A percentile compares a stretch with the other conserved stretches of the same genome.
Evolutionary conservation across 2,329 filamentous ascomycete genomes (phyloP).

Genomic region (Aspergillus pseudoviridinutans): DNA sequence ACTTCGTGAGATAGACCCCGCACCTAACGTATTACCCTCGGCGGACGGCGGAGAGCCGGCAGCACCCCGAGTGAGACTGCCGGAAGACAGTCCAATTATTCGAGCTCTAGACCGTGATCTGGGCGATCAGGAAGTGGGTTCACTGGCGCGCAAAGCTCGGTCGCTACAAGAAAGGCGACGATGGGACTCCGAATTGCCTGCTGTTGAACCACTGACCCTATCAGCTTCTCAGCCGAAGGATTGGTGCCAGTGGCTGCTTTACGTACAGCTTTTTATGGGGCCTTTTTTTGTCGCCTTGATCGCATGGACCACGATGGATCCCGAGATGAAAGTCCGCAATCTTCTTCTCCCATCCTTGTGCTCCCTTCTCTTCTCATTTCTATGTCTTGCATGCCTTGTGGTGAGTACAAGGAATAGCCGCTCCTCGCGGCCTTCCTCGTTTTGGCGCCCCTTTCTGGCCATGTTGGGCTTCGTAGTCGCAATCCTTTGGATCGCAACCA

Average conservation of each 20-base stretch:
- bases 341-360: constrained; percentile 58
- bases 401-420: constrained; percentile 56
- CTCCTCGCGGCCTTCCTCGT: constrained; percentile 56
- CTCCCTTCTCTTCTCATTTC: constrained; percentile 65
- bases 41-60: constrained; percentile 14
- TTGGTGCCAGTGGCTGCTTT: constrained; percentile 91
- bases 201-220: constrained; percentile 21
- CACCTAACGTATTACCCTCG: constrained; percentile 22
- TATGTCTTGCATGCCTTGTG: constrained; percentile 64
- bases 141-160: constrained; percentile 16
- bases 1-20: constrained; percentile 46
- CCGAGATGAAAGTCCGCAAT: constrained; percentile 48
- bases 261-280: constrained; percentile 79
- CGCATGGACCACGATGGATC: constrained; percentile 58
- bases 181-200: constrained; percentile 40
- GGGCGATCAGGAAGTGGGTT: constrained; percentile 6
- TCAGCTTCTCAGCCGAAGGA: constrained; percentile 41
- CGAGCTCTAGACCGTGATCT: constrained; percentile 15
- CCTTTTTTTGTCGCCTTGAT: constrained; percentile 78
- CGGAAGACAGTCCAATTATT: constrained; percentile 35
- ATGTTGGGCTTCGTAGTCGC: constrained; percentile 87
- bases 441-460: constrained; percentile 73
- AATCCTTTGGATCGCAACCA: constrained; percentile 94
- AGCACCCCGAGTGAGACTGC: constrained; percentile 28
- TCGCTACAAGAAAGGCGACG: constrained; percentile 15